A percentile compares a stretch with the other conserved stretches of the same genome.
phyloP scores from a whole-genome alignment of 164 flowering plant genomes.

The Buxus sempervirens region DNA sequence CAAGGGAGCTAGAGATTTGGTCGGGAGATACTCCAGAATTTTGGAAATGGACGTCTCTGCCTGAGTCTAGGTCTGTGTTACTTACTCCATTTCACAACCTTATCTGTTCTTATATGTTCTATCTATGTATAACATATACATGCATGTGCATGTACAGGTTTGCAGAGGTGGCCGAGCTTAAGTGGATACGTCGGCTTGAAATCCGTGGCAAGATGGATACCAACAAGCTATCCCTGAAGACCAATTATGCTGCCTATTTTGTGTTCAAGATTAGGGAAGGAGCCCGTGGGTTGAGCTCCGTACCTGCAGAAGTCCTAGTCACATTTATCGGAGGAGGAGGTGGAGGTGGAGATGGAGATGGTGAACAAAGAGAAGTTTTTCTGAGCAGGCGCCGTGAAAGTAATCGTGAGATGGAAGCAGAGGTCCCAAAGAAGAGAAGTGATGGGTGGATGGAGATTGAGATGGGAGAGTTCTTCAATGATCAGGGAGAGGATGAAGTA shows the following conservation, averaged over 20 bases:
- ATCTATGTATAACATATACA: too few relatives aligned
- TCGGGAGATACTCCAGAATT: constrained; percentile 37
- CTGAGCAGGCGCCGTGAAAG: too few relatives aligned
- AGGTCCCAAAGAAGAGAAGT: constrained; percentile 1
- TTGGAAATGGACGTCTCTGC: constrained; percentile 48
- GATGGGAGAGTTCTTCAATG: constrained; percentile 24
- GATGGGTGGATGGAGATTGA: constrained; percentile 33
- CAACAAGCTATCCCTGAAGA: constrained; percentile 32
- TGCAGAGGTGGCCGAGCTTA: constrained; percentile 34
- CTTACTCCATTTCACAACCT: background rate
- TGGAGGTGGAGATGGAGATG: background rate
- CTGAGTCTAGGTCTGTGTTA: constrained; percentile 35
- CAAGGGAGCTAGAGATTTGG: constrained; percentile 45
- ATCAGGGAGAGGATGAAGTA: background rate
- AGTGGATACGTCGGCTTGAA: constrained; percentile 38
- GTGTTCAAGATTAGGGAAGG: constrained; percentile 28
- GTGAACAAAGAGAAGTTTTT: constrained; percentile 9
- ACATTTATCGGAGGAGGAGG: constrained; percentile 18
- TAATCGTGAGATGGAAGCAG: background rate
- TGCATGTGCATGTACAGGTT: constrained; percentile 24
- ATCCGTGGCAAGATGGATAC: constrained; percentile 30
- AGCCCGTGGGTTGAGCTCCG: constrained; percentile 35
- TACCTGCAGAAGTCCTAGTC: constrained; percentile 28
- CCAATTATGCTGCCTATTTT: constrained; percentile 36
- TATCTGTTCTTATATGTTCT: background rate